A percentile compares a stretch with the other conserved stretches of the same genome.
Evolutionary conservation across 805 yeast species (phyloP).

Genomic region (Saccharomyces eubayanus): DNA sequence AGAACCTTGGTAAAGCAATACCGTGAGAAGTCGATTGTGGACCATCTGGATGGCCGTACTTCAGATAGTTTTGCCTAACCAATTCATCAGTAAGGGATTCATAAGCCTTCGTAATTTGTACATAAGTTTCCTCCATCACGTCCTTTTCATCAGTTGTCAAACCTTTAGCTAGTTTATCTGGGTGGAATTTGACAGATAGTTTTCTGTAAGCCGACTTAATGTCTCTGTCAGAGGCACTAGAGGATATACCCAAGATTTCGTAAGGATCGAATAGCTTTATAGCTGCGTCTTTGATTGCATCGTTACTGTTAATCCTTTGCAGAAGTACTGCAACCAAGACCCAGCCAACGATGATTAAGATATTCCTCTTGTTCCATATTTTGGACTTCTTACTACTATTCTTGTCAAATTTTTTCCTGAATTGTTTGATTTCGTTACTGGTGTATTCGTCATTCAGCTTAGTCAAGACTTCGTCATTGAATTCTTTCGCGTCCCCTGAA

Average conservation of each 20-base stretch:
- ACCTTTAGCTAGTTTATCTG: constrained; percentile 74
- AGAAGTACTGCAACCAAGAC: constrained; percentile 37
- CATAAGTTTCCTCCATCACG: constrained; percentile 65
- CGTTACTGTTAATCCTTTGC: constrained; percentile 33
- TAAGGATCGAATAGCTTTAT: constrained; percentile 72
- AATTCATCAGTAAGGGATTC: constrained; percentile 88
- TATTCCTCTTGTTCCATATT: constrained; percentile 13
- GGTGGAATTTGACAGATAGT: constrained; percentile 82
- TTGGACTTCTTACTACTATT: constrained; percentile 13
- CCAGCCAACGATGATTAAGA: constrained; percentile 52
- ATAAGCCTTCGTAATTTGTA: constrained; percentile 82
- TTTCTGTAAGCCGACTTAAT: constrained; percentile 79
- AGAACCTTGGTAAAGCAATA: constrained; percentile 86
- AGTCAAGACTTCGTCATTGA: constrained; percentile 6
- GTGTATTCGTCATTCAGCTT: constrained; percentile 17
- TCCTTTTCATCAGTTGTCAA: constrained; percentile 47
- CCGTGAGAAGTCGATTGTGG: constrained; percentile 87
- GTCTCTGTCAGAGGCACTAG: constrained; percentile 62
- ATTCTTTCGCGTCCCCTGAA: constrained; percentile 1
- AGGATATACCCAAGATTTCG: constrained; percentile 67
- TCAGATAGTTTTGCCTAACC: constrained; percentile 69
- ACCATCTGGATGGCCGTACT: constrained; percentile 97
- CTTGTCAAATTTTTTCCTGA: constrained; percentile 18
- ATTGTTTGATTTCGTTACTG: constrained; percentile 14
- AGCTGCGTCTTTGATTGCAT: constrained; percentile 39